Base-by-base conservation (phyloP, 345 rosid genomes). In the Salix exigua region DNA sequence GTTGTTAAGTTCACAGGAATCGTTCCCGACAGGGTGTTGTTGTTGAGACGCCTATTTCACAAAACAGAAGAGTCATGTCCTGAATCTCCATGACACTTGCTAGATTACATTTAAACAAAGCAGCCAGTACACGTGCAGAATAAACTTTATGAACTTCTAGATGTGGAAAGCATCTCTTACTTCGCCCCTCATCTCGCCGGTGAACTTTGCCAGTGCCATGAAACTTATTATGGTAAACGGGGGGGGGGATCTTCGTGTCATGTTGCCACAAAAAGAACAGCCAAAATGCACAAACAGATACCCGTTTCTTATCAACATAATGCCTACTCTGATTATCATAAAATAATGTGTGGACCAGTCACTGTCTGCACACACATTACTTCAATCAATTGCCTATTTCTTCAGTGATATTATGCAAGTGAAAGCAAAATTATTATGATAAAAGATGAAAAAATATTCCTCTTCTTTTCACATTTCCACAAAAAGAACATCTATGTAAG, bases 31-130 rank as follows among this genome's bases (percentile, higher is more conserved):
- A 92, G 83, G 68, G 63, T 84, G 80, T 92, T 92, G 83, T 91
- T 91, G 82, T 92, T 91, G 73, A 92, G 91, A 85, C 91, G 97
- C 89, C 97, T 91, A 46, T 73, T 71, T 62, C 77, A 82, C 74
- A 66, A 16, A 77, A 73, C 18, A 78, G 44, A 82, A 64, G 31
- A 4, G 31, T 77, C 72, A 82, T 68, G 60, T 79, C 68, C 26
- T 25, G 62, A 26, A 73, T 26, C 73, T 42, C 48, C 55, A 77
- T 28, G 66, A 73, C 18, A 62, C 25, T 23, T 44, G 61, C 18
- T 28, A 21, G 63, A 51, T 10, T 28, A 30, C 4, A 77, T 6
- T 5, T 5, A 28, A 35, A 26, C 53, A 66, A 37, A 40, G 28
- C 3, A 53, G 14, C 9, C 9, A 38, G 28, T 64, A 44, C 6